Evolutionary conservation across 495 filamentous ascomycete genomes (phyloP).

Genomic region (Saxophila tyrrhenica): DNA sequence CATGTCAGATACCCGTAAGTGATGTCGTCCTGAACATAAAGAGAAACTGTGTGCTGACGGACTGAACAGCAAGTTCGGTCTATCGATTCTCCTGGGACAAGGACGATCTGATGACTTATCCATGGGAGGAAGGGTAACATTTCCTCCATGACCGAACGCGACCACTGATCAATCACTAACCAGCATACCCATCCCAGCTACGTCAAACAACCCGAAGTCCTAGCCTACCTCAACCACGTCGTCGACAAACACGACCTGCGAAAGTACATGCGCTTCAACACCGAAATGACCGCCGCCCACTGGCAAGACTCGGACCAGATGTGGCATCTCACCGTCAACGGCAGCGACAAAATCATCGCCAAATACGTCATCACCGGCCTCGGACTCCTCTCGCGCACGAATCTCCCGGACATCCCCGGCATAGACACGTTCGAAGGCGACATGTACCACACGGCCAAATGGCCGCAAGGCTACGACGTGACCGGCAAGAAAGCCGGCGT

Average conservation of each 20-base stretch:
- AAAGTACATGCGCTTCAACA: conserved; percentile 27
- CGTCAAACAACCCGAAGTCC: conserved; percentile 14
- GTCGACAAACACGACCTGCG: conserved; percentile 25
- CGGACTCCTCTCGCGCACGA: conserved; percentile 24
- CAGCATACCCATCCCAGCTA: conserved; percentile 2
- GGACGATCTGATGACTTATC: conserved; percentile 16
- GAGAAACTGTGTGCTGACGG: no score
- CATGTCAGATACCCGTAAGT: conserved; percentile 10
- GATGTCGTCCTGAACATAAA: neutral
- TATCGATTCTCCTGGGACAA: conserved; percentile 23
- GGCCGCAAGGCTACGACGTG: conserved; percentile 29
- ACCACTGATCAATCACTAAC: neutral
- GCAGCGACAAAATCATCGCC: conserved; percentile 17
- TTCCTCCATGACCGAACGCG: neutral
- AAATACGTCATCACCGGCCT: conserved; percentile 26
- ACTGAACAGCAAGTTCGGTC: conserved; percentile 10
- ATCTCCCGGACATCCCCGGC: conserved; percentile 27
- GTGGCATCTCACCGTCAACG: conserved; percentile 21
- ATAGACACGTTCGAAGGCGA: conserved; percentile 31
- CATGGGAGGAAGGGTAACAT: conserved; percentile 5
- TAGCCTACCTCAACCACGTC: conserved; percentile 28
- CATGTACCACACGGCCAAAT: conserved; percentile 44
- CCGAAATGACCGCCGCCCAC: conserved; percentile 17
- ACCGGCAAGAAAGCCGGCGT: conserved; percentile 17
- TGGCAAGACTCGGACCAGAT: conserved; percentile 20